Percentiles rank a stretch among this genome's conserved stretches.
These are phyloP conservation scores for Lecanicillium sp. DNA, from an alignment of 2,329 filamentous ascomycete genomes.

Conservation along the genomic window DNA sequence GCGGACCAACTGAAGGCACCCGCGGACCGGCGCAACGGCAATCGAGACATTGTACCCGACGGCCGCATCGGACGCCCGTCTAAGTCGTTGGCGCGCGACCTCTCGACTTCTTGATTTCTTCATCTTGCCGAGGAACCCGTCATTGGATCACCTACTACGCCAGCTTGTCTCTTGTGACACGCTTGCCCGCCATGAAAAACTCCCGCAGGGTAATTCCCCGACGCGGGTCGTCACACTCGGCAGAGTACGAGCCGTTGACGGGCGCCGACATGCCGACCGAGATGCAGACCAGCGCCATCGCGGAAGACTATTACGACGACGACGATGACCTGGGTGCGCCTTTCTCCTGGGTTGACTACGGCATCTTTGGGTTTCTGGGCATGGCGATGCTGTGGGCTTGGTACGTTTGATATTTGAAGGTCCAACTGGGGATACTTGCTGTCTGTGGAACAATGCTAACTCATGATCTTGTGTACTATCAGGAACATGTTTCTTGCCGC, in stretches of 20 bases:
- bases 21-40: too few relatives aligned
- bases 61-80: too few relatives aligned
- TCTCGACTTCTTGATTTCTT: too few relatives aligned
- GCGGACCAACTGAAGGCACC: too few relatives aligned
- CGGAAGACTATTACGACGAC: constrained; percentile 30
- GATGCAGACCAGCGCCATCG: constrained; percentile 13
- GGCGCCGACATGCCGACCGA: constrained; percentile 8
- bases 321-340: constrained; percentile 24
- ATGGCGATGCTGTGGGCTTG: constrained; percentile 97
- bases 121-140: too few relatives aligned
- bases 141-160: too few relatives aligned
- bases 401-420: constrained; percentile 42
- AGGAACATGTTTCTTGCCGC: constrained; percentile 99
- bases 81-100: too few relatives aligned
- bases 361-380: constrained; percentile 77
- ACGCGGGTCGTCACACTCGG: constrained; percentile 12
- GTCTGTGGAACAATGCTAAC: not conserved
- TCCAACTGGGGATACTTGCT: too few relatives aligned
- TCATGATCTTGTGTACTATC: constrained; percentile 2
- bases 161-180: too few relatives aligned
- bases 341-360: constrained; percentile 85
- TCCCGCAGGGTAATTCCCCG: constrained; percentile 8
- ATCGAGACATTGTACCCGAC: too few relatives aligned
- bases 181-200: constrained; percentile 9
- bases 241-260: constrained; percentile 13